phyloP scores from a whole-genome alignment of 106 monocot species.

The Acorus gramineus region DNA sequence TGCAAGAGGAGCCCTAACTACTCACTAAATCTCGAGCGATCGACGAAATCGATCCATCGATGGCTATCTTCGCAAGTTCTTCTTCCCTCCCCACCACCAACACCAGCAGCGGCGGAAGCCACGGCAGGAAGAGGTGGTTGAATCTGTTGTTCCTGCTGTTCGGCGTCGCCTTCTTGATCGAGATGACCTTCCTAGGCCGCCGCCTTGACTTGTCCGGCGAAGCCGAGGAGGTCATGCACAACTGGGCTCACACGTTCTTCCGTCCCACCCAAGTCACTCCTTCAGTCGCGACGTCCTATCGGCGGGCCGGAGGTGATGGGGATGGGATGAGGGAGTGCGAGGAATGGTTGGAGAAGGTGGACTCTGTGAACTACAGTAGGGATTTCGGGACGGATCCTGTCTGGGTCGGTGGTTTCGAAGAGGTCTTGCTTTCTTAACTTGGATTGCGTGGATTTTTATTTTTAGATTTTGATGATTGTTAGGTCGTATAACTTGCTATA shows the following conservation, averaged over 20 bases:
- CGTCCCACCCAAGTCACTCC: constrained; percentile 7
- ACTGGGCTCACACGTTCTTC: constrained; percentile 57
- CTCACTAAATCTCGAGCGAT: too few species aligned
- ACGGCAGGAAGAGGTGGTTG: constrained; percentile 28
- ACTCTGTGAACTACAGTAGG: constrained; percentile 43
- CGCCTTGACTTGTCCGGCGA: constrained; percentile 75
- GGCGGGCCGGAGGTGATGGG: neutral
- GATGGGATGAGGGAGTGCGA: constrained; percentile 18
- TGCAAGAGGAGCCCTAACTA: too few species aligned
- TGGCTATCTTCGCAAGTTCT: too few species aligned
- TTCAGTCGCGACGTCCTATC: neutral
- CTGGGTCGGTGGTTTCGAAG: constrained; percentile 34
- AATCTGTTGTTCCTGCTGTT: constrained; percentile 39
- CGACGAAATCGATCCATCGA: too few species aligned
- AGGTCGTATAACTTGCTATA: neutral
- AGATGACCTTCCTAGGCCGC: constrained; percentile 66
- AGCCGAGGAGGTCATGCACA: constrained; percentile 33
- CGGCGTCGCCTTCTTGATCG: constrained; percentile 44
- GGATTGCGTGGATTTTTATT: neutral
- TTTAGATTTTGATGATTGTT: neutral
- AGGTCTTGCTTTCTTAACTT: constrained; percentile 19
- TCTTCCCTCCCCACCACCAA: too few species aligned
- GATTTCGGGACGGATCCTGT: constrained; percentile 73
- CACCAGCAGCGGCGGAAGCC: too few species aligned
- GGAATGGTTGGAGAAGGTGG: constrained; percentile 71